These are phyloP conservation scores for Leccinum huronense DNA, from an alignment of 1,284 basidiomycete genomes.

Conservation along the genomic window DNA sequence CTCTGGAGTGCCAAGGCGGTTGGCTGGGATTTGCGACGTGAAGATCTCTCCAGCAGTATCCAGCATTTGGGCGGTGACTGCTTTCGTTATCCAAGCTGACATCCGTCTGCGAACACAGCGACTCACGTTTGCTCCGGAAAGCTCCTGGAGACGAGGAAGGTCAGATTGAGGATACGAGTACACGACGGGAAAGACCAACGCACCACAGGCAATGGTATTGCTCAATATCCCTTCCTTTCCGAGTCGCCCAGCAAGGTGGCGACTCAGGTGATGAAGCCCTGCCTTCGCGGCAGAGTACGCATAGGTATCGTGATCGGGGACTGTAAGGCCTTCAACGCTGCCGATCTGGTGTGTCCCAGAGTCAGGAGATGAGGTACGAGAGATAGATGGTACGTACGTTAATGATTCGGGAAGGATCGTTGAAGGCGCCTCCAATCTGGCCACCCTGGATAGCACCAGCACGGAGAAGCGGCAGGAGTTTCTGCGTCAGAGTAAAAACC, in stretches of 20 bases:
- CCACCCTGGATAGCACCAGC: slow-evolving; percentile 49
- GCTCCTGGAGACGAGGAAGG: slow-evolving; percentile 34
- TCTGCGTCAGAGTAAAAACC: slow-evolving; percentile 70
- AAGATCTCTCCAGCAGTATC: slow-evolving; percentile 49
- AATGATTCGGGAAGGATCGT: slow-evolving; percentile 59
- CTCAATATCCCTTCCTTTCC: slow-evolving; percentile 62
- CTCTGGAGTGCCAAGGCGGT: slow-evolving; percentile 59
- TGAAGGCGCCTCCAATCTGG: slow-evolving; percentile 37
- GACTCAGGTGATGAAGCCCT: slow-evolving; percentile 59
- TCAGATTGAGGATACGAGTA: not conserved
- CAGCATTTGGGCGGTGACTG: slow-evolving; percentile 64
- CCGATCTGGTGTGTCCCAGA: slow-evolving; percentile 48
- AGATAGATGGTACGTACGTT: slow-evolving; percentile 44
- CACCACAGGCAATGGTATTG: slow-evolving; percentile 69
- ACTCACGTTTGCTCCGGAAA: slow-evolving; percentile 52
- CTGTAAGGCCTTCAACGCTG: slow-evolving; percentile 56
- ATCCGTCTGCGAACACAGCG: not conserved
- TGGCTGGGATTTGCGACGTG: slow-evolving; percentile 47
- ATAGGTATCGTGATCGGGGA: slow-evolving; percentile 62
- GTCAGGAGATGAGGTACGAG: not conserved
- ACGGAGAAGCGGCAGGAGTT: slow-evolving; percentile 59
- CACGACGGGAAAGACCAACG: slow-evolving; percentile 22
- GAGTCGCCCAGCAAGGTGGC: slow-evolving; percentile 59
- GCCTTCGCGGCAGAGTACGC: slow-evolving; percentile 71
- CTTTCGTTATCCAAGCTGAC: not conserved